Conservation (phyloP, 2,329 filamentous ascomycete species). For the Microcyclospora tardicrescens region DNA sequence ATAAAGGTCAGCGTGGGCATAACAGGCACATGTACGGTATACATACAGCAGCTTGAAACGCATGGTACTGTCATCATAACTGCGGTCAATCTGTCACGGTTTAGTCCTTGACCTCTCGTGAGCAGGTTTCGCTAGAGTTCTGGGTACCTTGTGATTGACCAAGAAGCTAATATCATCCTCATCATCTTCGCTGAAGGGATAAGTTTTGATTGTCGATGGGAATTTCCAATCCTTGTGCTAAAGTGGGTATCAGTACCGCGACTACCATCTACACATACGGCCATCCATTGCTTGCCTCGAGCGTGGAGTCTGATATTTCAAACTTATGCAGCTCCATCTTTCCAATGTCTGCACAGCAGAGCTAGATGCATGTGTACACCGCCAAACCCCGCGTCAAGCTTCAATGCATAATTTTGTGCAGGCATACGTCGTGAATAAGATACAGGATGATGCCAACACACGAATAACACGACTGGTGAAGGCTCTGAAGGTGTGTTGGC, state of each 20-base stretch:
- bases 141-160: conserved; percentile 17
- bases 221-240: conserved; percentile 22
- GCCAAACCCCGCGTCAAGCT: too few relatives aligned
- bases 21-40: background rate
- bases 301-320: conserved; percentile 20
- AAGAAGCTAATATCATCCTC: conserved; percentile 20
- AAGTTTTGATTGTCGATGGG: conserved; percentile 16
- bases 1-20: conserved; percentile 3
- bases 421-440: too few relatives aligned
- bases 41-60: conserved; percentile 22
- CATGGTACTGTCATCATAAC: conserved; percentile 23
- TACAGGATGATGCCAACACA: too few relatives aligned
- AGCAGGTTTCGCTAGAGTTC: background rate
- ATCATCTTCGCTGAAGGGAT: conserved; percentile 17
- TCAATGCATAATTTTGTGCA: too few relatives aligned
- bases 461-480: too few relatives aligned
- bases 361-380: conserved; percentile 1
- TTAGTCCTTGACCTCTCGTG: background rate
- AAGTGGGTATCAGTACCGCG: conserved; percentile 2
- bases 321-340: conserved; percentile 17
- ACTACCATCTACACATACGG: background rate
- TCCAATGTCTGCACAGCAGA: conserved; percentile 4
- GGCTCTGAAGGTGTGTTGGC: too few relatives aligned
- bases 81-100: conserved; percentile 18
- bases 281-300: conserved; percentile 12